A percentile compares a stretch with the other conserved stretches of the same genome.
Conservation (phyloP, 345 rosid species). For the Angophora floribunda region DNA sequence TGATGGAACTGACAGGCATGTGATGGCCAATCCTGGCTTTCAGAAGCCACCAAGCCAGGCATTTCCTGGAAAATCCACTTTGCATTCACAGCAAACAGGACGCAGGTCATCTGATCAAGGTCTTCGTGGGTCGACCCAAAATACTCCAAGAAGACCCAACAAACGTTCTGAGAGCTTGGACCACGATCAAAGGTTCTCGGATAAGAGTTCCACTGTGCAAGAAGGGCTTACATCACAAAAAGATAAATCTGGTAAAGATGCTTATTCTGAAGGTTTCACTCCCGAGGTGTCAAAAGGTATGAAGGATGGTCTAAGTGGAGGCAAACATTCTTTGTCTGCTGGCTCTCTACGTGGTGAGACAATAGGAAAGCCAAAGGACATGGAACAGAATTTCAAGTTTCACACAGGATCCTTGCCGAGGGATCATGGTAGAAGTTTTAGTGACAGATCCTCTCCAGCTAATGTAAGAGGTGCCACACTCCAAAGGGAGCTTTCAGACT, state of each 20-base stretch:
- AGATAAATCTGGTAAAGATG: constrained; percentile 40
- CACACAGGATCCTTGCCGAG: constrained; percentile 35
- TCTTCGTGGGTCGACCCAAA: constrained; percentile 23
- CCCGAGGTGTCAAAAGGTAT: constrained; percentile 38
- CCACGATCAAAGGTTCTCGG: constrained; percentile 29
- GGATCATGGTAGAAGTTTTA: constrained; percentile 22
- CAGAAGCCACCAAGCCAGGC: constrained; percentile 29
- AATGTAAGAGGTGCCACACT: constrained; percentile 47
- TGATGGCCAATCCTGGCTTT: constrained; percentile 16
- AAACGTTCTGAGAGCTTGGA: constrained; percentile 36
- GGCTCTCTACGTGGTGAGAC: constrained; percentile 36
- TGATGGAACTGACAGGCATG: constrained; percentile 31
- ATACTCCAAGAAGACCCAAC: constrained; percentile 28
- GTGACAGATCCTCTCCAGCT: constrained; percentile 14
- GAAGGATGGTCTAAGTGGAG: constrained; percentile 50
- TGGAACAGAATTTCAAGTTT: constrained; percentile 29
- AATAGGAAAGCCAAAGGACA: constrained; percentile 42
- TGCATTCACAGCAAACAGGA: constrained; percentile 30
- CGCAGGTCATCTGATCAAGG: constrained; percentile 29
- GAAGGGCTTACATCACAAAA: constrained; percentile 29
- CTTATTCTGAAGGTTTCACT: constrained; percentile 37
- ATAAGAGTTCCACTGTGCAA: constrained; percentile 21
- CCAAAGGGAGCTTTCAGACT: constrained; percentile 68
- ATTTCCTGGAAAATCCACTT: constrained; percentile 32
- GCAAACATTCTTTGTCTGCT: constrained; percentile 29